phyloP scores from a whole-genome alignment of 108 stramenopile species.

The Hondaea fermentalgiana region DNA sequence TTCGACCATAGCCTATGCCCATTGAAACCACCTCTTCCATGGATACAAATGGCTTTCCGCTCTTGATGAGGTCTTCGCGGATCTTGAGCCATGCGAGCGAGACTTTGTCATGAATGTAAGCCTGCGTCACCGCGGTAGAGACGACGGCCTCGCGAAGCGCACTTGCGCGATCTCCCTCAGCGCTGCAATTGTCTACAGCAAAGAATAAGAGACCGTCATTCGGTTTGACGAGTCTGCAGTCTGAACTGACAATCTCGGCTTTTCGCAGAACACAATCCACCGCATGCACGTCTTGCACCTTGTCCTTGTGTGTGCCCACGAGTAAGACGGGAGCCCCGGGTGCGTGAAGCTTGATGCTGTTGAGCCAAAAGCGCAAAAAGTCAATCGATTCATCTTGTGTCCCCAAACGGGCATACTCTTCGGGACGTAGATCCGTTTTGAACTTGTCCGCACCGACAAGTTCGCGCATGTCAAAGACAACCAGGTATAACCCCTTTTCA shows the following conservation, averaged over 20 bases:
- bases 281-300: neutral
- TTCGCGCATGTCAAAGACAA: neutral
- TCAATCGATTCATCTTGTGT: neutral
- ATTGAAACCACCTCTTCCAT: neutral
- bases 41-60: neutral
- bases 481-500: neutral
- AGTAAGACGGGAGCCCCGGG: neutral
- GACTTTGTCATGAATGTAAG: neutral
- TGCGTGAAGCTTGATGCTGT: neutral
- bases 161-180: neutral
- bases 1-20: neutral
- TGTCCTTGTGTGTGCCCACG: neutral
- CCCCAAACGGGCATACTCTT: too few species aligned
- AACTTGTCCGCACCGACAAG: neutral
- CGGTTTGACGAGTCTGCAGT: too few species aligned
- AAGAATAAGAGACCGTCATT: neutral
- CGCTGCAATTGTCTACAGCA: neutral
- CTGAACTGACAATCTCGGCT: too few species aligned
- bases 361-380: neutral
- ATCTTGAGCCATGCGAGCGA: neutral
- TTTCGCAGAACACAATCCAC: neutral
- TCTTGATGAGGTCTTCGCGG: neutral
- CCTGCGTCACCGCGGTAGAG: neutral
- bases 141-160: neutral
- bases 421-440: too few species aligned